Conservation (phyloP, 768 basidiomycete genomes). For the Cyclocybe aegerita region DNA sequence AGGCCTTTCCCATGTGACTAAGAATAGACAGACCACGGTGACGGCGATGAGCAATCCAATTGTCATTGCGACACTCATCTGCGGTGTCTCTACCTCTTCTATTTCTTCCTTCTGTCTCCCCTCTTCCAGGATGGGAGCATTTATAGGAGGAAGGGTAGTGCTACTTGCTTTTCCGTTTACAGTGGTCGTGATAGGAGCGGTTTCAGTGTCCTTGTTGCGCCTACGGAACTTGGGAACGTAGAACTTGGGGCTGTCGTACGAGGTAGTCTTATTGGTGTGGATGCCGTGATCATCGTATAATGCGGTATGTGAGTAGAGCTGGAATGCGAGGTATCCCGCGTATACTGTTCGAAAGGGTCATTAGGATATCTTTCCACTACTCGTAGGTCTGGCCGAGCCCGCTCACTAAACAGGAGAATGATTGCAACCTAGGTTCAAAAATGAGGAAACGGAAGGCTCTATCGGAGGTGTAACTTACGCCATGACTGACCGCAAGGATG, state of each 20-base stretch:
- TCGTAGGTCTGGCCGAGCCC: conserved; percentile 31
- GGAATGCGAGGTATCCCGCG: conserved; percentile 73
- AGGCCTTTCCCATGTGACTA: no score
- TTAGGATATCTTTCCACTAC: no score
- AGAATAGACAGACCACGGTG: conserved; percentile 38
- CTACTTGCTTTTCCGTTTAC: no score
- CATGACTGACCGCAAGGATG: conserved; percentile 71
- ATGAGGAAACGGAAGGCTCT: conserved; percentile 50
- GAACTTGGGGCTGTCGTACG: conserved; percentile 2
- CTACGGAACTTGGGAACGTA: no score
- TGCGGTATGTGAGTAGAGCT: conserved; percentile 70
- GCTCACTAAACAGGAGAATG: conserved; percentile 60
- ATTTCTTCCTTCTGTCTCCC: no score
- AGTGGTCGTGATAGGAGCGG: no score
- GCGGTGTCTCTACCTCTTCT: conserved; percentile 1
- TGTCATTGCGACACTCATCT: conserved; percentile 56
- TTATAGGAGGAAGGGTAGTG: no score
- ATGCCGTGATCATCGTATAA: conserved; percentile 58
- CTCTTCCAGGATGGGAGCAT: no score
- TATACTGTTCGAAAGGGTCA: conserved; percentile 47
- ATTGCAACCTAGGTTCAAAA: conserved; percentile 57
- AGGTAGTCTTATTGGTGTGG: conserved; percentile 27
- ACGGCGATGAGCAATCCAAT: conserved; percentile 51
- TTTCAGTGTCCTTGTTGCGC: no score
- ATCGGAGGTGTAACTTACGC: conserved; percentile 45